Evolutionary conservation across 176 grass and related monocot species (phyloP).

Genomic region (Panicum miliaceum): DNA sequence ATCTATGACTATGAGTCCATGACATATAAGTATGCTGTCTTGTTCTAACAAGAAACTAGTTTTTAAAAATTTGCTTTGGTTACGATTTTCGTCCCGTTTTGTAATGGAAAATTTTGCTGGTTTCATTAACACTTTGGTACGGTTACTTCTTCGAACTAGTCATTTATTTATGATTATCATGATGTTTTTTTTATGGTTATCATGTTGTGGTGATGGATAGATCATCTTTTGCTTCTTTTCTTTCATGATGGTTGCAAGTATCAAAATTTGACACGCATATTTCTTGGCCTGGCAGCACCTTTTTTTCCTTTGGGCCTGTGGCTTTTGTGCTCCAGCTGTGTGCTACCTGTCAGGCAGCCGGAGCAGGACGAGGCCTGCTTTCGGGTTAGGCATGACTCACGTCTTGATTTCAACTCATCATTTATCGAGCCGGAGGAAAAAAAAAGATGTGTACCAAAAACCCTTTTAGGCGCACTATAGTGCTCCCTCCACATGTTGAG

Average conservation of each 20-base stretch:
- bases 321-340: constrained; percentile 26
- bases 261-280: constrained; percentile 58
- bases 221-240: constrained; percentile 35
- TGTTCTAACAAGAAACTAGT: background rate
- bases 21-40: background rate
- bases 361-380: background rate
- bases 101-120: background rate
- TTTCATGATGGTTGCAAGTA: constrained; percentile 54
- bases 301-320: constrained; percentile 14
- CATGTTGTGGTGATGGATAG: constrained; percentile 9
- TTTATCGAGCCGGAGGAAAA: constrained; percentile 25
- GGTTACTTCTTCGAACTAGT: background rate
- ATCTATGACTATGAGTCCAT: too few relatives aligned
- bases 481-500: background rate
- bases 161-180: background rate
- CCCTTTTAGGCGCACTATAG: constrained; percentile 46
- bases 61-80: too few relatives aligned
- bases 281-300: background rate
- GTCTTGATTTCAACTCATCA: constrained; percentile 45
- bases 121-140: background rate
- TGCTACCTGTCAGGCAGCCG: constrained; percentile 45
- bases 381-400: constrained; percentile 50
- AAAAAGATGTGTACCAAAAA: background rate
- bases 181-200: constrained; percentile 9
- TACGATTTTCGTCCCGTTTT: background rate